These are phyloP conservation scores for Alternaria solani DNA, from an alignment of 2,329 filamentous ascomycete genomes.

Conservation along the genomic window DNA sequence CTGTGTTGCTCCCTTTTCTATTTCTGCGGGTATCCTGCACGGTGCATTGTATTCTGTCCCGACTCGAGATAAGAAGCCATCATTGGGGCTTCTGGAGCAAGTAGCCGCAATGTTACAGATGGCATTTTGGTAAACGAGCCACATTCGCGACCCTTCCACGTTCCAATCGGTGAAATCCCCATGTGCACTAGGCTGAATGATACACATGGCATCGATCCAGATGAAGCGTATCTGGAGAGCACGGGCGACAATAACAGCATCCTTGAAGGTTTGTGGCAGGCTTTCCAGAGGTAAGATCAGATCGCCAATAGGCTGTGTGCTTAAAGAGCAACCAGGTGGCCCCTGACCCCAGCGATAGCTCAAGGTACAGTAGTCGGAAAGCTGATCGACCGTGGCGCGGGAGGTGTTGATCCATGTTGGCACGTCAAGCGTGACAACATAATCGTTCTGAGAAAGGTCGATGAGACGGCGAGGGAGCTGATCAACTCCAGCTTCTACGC, in stretches of 20 bases:
- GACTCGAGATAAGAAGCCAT: neutral
- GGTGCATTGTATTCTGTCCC: neutral
- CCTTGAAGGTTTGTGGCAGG: neutral
- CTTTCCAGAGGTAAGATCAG: no score
- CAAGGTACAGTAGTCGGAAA: neutral
- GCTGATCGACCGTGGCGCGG: neutral
- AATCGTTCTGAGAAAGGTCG: neutral
- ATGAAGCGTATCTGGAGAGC: neutral
- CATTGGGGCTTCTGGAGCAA: neutral
- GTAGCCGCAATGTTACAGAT: neutral
- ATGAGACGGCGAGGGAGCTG: neutral
- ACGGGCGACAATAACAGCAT: neutral
- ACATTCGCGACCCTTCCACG: neutral
- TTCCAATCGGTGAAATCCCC: neutral
- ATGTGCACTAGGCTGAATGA: neutral
- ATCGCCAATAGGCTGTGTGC: neutral
- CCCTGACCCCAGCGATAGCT: neutral
- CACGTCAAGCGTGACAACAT: neutral
- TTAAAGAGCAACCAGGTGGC: neutral
- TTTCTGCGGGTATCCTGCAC: neutral
- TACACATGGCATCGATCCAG: neutral
- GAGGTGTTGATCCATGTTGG: neutral
- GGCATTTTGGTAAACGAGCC: neutral
- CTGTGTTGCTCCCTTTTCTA: neutral
- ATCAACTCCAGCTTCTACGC: fast-evolving